phyloP scores from a whole-genome alignment of 2,329 filamentous ascomycete species.

The Pestalotiopsis sp. region DNA sequence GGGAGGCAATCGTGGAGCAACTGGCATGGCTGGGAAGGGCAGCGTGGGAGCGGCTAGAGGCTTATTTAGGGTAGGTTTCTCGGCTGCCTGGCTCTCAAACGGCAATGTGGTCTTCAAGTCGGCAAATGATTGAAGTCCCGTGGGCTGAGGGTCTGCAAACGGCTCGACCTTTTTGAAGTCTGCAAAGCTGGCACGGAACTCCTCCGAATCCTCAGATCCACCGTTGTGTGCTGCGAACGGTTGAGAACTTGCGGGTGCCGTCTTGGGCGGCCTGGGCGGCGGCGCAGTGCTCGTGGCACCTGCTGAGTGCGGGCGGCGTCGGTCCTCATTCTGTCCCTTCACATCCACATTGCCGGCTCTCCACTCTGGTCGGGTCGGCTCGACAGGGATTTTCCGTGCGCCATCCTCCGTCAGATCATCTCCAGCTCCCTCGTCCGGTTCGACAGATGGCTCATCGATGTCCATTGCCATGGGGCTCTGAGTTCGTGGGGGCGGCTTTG shows the following conservation, averaged over 20 bases:
- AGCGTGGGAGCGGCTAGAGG: conserved; percentile 39
- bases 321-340: conserved; percentile 21
- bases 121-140: conserved; percentile 55
- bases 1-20: conserved; percentile 51
- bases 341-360: conserved; percentile 51
- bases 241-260: conserved; percentile 20
- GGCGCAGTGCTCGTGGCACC: conserved; percentile 24
- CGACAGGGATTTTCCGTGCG: conserved; percentile 58
- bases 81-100: conserved; percentile 56
- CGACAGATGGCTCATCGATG: conserved; percentile 56
- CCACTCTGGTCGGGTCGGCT: conserved; percentile 64
- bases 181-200: conserved; percentile 55
- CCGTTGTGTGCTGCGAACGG: conserved; percentile 38
- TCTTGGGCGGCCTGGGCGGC: conserved; percentile 17
- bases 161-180: conserved; percentile 62
- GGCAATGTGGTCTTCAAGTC: conserved; percentile 61
- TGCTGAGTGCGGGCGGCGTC: conserved; percentile 21
- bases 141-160: conserved; percentile 45
- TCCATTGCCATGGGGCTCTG: conserved; percentile 66
- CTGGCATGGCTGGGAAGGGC: conserved; percentile 51
- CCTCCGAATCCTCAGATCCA: conserved; percentile 60
- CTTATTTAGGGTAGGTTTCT: conserved; percentile 38
- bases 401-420: conserved; percentile 30
- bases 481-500: conserved; percentile 22
- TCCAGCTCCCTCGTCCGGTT: conserved; percentile 29